Conservation (phyloP, 2,329 filamentous ascomycete species). For the Claviceps africana region DNA sequence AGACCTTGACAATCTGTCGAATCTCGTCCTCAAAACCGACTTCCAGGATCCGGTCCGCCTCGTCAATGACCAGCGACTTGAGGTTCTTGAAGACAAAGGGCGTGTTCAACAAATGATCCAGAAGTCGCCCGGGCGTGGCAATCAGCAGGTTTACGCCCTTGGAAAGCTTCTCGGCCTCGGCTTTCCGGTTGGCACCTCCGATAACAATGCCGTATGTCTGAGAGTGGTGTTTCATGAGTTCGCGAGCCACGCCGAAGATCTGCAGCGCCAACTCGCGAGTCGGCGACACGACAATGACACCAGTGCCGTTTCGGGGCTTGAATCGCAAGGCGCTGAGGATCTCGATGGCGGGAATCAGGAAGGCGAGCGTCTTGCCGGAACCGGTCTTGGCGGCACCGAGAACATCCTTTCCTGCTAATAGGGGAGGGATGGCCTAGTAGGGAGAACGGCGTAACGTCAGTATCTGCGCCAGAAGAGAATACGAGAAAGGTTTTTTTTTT, state of each 20-base stretch:
- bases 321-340: slow-evolving; percentile 83
- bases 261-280: slow-evolving; percentile 89
- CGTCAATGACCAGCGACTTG: slow-evolving; percentile 84
- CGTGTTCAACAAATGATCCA: slow-evolving; percentile 91
- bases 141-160: slow-evolving; percentile 94
- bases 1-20: slow-evolving; percentile 87
- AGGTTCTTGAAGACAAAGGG: slow-evolving; percentile 87
- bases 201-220: slow-evolving; percentile 93
- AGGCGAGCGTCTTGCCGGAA: slow-evolving; percentile 88
- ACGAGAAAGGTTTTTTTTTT: not conserved
- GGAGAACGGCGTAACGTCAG: not conserved
- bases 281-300: slow-evolving; percentile 82
- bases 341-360: slow-evolving; percentile 86
- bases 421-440: slow-evolving; percentile 58
- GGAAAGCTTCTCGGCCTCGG: slow-evolving; percentile 83
- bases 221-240: slow-evolving; percentile 88
- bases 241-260: slow-evolving; percentile 87
- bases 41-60: slow-evolving; percentile 91
- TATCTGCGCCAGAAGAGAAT: not conserved
- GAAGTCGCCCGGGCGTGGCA: slow-evolving; percentile 78
- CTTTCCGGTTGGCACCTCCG: slow-evolving; percentile 78
- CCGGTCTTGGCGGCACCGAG: slow-evolving; percentile 93
- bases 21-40: slow-evolving; percentile 99
- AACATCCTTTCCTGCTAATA: slow-evolving; percentile 81
- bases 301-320: slow-evolving; percentile 88